Evolutionary conservation across 2,329 filamentous ascomycete species (phyloP).

Genomic region (Paradendryphiella salina): DNA sequence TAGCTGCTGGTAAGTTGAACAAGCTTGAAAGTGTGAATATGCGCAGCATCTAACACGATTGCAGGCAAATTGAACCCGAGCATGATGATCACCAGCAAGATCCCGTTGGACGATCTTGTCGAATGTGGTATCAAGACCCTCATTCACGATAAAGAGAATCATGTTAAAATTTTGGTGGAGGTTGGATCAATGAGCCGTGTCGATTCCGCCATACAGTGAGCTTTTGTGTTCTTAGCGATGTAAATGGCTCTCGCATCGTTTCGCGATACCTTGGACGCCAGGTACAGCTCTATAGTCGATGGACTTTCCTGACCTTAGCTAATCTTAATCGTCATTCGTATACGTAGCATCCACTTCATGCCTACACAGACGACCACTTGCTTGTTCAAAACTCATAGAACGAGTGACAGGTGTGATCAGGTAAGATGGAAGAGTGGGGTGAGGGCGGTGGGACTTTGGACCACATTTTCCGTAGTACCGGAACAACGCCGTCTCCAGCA

Average conservation of each 20-base stretch:
- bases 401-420: background rate
- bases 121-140: slow-evolving; percentile 61
- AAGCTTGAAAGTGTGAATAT: background rate
- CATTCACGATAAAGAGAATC: slow-evolving; percentile 62
- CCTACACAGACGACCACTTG: background rate
- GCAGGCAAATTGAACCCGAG: slow-evolving; percentile 56
- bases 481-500: background rate
- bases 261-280: background rate
- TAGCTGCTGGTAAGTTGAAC: slow-evolving; percentile 41
- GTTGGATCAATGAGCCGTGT: slow-evolving; percentile 26
- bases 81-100: slow-evolving; percentile 64
- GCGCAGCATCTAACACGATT: background rate
- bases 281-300: background rate
- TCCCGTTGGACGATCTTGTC: slow-evolving; percentile 59
- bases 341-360: too few species aligned
- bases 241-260: background rate
- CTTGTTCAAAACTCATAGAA: background rate
- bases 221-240: background rate
- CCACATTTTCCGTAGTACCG: background rate
- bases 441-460: background rate
- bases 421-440: background rate
- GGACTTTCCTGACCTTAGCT: too few species aligned
- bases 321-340: too few species aligned
- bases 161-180: slow-evolving; percentile 66
- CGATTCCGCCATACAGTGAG: slow-evolving; percentile 18